A percentile compares a stretch with the other conserved stretches of the same genome.
These are phyloP conservation scores for Amniculicola lignicola DNA, from an alignment of 495 filamentous ascomycete genomes.

Conservation along the genomic window DNA sequence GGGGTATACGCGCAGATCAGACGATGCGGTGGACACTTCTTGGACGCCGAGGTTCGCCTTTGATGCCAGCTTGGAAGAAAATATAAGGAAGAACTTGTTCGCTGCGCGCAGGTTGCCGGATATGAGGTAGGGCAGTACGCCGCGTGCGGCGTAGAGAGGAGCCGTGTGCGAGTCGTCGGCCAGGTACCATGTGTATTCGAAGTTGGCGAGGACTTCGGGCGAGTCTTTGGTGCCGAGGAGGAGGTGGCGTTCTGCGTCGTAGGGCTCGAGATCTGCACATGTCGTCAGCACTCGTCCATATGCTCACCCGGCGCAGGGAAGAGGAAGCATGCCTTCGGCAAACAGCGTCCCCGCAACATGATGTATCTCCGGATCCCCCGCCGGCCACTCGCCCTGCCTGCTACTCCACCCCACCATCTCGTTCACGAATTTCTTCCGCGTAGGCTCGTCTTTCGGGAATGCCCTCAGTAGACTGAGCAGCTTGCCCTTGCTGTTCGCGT, in stretches of 20 bases:
- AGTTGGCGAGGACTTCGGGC: constrained; percentile 67
- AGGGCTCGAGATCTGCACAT: constrained; percentile 70
- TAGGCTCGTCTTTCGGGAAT: constrained; percentile 81
- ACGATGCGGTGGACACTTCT: constrained; percentile 70
- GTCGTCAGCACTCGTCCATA: not conserved
- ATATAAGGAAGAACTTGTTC: constrained; percentile 73
- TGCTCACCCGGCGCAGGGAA: not conserved
- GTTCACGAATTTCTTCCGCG: constrained; percentile 82
- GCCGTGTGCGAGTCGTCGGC: constrained; percentile 85
- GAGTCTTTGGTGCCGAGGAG: constrained; percentile 87
- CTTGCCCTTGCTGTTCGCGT: constrained; percentile 61
- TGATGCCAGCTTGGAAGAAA: constrained; percentile 68
- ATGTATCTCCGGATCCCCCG: constrained; percentile 92
- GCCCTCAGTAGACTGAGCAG: constrained; percentile 65
- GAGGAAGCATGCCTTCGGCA: constrained; percentile 61
- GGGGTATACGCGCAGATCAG: constrained; percentile 80
- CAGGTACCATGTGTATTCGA: constrained; percentile 94
- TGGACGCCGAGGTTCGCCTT: constrained; percentile 70
- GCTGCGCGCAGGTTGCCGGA: constrained; percentile 87
- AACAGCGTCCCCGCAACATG: constrained; percentile 86
- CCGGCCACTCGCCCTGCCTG: constrained; percentile 78
- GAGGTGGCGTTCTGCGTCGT: constrained; percentile 90
- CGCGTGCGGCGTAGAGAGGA: constrained; percentile 82
- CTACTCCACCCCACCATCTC: constrained; percentile 90
- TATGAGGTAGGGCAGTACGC: constrained; percentile 87